Base-by-base conservation (phyloP, 2,329 filamentous ascomycete genomes). In the Clarireedia monteithiana region DNA sequence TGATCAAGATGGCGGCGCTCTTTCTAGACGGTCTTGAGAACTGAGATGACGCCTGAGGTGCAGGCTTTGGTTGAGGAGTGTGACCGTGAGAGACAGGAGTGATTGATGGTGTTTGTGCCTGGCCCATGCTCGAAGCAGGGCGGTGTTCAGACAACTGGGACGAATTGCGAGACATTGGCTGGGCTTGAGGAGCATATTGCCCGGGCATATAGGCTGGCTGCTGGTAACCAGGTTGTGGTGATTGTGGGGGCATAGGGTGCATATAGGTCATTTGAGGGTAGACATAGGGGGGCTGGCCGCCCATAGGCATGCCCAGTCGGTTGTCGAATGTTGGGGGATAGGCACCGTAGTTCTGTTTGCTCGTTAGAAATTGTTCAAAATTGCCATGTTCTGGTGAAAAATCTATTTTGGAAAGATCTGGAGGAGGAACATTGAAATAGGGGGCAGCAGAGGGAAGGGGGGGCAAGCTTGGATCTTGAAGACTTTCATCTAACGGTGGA, bases 1-100 rank as follows among this genome's bases (percentile, higher is more conserved):
- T 95, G 76, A 96, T 96, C 49, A 84, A 78, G 62, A 96, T 87
- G 1, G 86, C 84, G 48, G 84, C 84, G 71, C 82, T 90, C 77
- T 86, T 89, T 50, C 68, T 61, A 23, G 64, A 40, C 6, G 67
- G 63, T 60, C 64, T 62, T 5, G 63, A 57, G 51, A 69, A 70
- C 15, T 34, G 30, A 34, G 30, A 34, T 12, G 63, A 48, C 10
- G 72, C 68, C 58, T 72, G 71, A n/a, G 79, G 69, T 2, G 70
- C 66, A 1, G 69, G 60, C 51, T 76, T 81, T 7, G 73, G 67
- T 63, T 79, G 77, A 9, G 86, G 84, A 58, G 82, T 81, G 59
- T 85, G 79, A 59, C 82, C 75, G 5, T 79, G 78, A 27, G 62
- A 62, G 47, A 61, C 57, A 17, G 67, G 61, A 17, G 63, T 55